Base-by-base conservation (phyloP, 306 rosid species). In the Argentina anserina region DNA sequence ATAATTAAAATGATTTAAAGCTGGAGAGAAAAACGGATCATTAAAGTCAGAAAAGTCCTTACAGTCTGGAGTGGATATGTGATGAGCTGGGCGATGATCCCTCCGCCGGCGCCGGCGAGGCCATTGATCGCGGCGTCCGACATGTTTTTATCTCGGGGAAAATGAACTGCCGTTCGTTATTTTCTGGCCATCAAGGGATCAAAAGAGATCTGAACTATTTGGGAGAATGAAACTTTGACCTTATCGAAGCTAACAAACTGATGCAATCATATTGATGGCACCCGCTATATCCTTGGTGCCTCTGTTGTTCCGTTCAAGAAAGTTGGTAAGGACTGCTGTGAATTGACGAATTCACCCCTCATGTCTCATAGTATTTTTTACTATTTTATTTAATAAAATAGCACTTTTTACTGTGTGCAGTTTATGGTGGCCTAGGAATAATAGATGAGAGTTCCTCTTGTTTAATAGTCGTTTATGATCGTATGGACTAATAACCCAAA, bases 121-220 rank as follows among this genome's bases (percentile, higher is more conserved):
- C 97, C 99, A 83, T 91, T 94, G 88, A 94, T 94, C 93, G 91
- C 76, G 61, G 97, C 99, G 79, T 91, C 97, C 15, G 97, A 94
- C 99, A 94, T 94, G 46, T 70, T 80, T 65, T 75, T 74, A 63
- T 23, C 2, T 12, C 3, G 43, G 65, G 69, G 60, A 81, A 78
- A 28, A 42, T 28, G 23, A 25, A 8, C 3, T 4, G 3, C 15
- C 21, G 29, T 12, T 63, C 67, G 34, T 55, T 72, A 81, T n/a
- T 61, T 78, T 63, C 58, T 34, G 64, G 59, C 59, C 77, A 33
- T 71, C 1, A 28, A 77, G 26, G 46, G 70, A 36, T 31, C 36
- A 25, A 25, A 6, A 28, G 59, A 76, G 71, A 71, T 56, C 64
- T 9, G 21, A 61, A 60, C 11, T 0, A 8, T 17, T 14, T 1